A percentile compares a stretch with the other conserved stretches of the same genome.
These are phyloP conservation scores for Gymnopus androsaceus DNA, from an alignment of 1,284 basidiomycete genomes.

Conservation along the genomic window DNA sequence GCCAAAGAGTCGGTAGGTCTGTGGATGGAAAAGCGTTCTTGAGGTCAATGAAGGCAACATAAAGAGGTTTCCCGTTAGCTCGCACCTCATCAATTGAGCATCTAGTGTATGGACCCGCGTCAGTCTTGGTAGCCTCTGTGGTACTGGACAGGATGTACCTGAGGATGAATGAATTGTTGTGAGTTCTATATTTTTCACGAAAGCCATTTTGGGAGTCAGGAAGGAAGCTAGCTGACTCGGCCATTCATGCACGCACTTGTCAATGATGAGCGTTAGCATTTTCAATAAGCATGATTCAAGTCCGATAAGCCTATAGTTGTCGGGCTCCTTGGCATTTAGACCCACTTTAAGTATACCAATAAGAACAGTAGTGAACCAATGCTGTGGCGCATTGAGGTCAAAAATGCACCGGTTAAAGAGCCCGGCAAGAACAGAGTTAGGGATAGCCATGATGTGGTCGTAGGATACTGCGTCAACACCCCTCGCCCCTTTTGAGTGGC, in stretches of 20 bases:
- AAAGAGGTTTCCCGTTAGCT: conserved; percentile 19
- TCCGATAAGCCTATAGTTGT: conserved; percentile 30
- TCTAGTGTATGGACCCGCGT: too few species aligned
- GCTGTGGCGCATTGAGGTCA: conserved; percentile 15
- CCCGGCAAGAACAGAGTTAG: not conserved
- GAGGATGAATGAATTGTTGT: conserved; percentile 26
- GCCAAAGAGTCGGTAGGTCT: conserved; percentile 32
- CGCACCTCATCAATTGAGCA: conserved; percentile 30
- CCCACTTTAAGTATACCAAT: conserved; percentile 27
- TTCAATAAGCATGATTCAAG: conserved; percentile 36
- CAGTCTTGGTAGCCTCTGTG: too few species aligned
- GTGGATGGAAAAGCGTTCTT: conserved; percentile 37
- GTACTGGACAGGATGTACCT: too few species aligned
- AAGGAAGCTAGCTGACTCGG: not conserved
- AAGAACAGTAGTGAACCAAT: conserved; percentile 27
- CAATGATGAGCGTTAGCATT: conserved; percentile 29
- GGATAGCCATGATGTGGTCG: not conserved
- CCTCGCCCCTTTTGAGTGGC: not conserved
- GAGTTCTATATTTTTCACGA: conserved; percentile 22
- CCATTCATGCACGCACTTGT: conserved; percentile 17
- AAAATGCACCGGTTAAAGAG: conserved; percentile 26
- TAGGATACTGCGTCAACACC: not conserved
- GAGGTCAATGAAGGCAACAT: conserved; percentile 32
- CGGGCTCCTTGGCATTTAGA: conserved; percentile 18
- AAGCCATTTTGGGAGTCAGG: conserved; percentile 30